Conservation (phyloP, 345 rosid species). For the Pistacia atlantica region DNA sequence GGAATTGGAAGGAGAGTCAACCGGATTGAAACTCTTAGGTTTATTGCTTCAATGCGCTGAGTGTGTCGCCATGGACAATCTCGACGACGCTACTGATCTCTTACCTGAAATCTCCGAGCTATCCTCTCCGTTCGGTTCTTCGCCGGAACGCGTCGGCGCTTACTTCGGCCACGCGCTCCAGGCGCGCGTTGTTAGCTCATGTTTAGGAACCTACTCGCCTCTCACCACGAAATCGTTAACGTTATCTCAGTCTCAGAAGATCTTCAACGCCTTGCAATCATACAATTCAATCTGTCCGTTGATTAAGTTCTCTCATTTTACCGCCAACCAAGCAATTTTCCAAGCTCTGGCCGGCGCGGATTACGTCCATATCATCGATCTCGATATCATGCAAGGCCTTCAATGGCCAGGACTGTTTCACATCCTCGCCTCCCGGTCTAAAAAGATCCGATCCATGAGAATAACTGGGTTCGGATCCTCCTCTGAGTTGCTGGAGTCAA, state of each 20-base stretch:
- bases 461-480: conserved; percentile 90
- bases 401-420: conserved; percentile 99
- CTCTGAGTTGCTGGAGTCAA: conserved; percentile 72
- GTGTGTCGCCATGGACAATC: conserved; percentile 77
- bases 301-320: conserved; percentile 91
- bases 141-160: conserved; percentile 88
- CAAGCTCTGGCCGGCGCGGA: conserved; percentile 85
- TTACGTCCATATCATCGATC: conserved; percentile 83
- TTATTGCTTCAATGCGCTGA: conserved; percentile 90
- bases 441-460: conserved; percentile 72
- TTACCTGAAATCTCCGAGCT: conserved; percentile 76
- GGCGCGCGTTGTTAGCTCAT: conserved; percentile 81
- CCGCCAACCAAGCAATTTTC: conserved; percentile 93
- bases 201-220: conserved; percentile 55
- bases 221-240: conserved; percentile 43
- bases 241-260: conserved; percentile 59
- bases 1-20: conserved; percentile 42
- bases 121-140: conserved; percentile 83
- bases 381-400: conserved; percentile 97
- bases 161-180: conserved; percentile 87
- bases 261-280: conserved; percentile 80
- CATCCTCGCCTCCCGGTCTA: conserved; percentile 85
- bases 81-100: conserved; percentile 65
- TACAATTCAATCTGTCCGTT: conserved; percentile 79
- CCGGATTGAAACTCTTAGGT: conserved; percentile 66